Percentiles rank a stretch among this genome's conserved stretches.
phyloP scores from a whole-genome alignment of 331 rosid genomes.

The Pyrus hybrid region DNA sequence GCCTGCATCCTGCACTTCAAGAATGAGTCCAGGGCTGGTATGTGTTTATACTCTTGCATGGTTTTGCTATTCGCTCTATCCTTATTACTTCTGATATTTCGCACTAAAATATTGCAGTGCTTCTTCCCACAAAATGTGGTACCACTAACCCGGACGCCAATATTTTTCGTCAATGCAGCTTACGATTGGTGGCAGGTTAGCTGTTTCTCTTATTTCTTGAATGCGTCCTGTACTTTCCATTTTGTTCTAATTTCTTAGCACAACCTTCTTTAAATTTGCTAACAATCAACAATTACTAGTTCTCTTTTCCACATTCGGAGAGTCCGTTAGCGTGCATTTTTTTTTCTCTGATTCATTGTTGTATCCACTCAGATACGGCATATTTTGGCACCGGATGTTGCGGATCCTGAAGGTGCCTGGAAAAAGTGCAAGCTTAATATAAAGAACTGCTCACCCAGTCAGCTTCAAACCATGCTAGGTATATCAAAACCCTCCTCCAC shows the following conservation, averaged over 20 bases:
- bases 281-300: no score
- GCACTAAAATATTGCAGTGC: no score
- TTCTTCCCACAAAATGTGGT: constrained; percentile 79
- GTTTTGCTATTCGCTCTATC: no score
- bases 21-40: no score
- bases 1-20: constrained; percentile 77
- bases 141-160: constrained; percentile 58
- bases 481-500: neutral
- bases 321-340: no score
- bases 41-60: no score
- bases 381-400: constrained; percentile 77
- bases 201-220: neutral
- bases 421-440: constrained; percentile 73
- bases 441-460: constrained; percentile 62
- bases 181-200: constrained; percentile 98
- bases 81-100: no score
- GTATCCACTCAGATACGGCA: constrained; percentile 56
- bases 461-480: constrained; percentile 71
- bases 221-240: no score
- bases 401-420: constrained; percentile 81
- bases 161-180: constrained; percentile 80
- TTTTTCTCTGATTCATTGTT: neutral
- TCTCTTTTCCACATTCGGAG: no score
- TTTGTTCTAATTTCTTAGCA: no score
- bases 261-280: no score